phyloP scores from a whole-genome alignment of 202 grass and related monocot genomes.

The Hordeum pubiflorum region DNA sequence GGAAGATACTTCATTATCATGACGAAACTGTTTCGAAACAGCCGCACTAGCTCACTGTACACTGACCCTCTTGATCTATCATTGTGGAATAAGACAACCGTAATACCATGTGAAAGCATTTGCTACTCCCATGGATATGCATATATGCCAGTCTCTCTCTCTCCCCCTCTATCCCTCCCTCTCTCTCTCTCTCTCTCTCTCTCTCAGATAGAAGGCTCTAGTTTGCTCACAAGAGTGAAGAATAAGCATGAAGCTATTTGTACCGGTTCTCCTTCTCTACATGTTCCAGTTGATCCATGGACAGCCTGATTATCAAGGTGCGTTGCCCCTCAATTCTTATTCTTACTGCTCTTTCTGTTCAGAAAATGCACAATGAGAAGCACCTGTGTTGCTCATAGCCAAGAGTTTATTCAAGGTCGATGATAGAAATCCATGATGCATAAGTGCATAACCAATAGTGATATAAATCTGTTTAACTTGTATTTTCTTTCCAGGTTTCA shows the following conservation, averaged over 20 bases:
- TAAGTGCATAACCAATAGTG: no score
- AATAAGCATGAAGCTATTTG: constrained; percentile 4
- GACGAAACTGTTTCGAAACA: no score
- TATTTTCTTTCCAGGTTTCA: constrained; percentile 42
- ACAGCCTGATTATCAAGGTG: constrained; percentile 27
- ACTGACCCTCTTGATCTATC: neutral
- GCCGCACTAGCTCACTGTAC: neutral
- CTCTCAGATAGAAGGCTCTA: neutral
- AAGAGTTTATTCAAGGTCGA: no score
- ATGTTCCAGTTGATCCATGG: constrained; percentile 14
- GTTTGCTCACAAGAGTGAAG: neutral
- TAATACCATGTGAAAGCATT: neutral
- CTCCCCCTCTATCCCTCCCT: no score
- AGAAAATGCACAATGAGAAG: no score
- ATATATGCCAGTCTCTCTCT: neutral
- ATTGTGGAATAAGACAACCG: neutral
- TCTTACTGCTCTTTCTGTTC: no score
- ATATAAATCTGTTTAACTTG: neutral
- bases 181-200: neutral
- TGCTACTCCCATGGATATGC: neutral
- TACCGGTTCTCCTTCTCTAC: constrained; percentile 9
- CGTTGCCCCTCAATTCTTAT: neutral
- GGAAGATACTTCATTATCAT: neutral
- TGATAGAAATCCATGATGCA: no score
- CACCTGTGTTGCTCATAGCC: no score